Evolutionary conservation across 2,329 filamentous ascomycete genomes (phyloP), one percentile per base, ranked within the genome.

Genomic region (Calonectria ilicicola): DNA sequence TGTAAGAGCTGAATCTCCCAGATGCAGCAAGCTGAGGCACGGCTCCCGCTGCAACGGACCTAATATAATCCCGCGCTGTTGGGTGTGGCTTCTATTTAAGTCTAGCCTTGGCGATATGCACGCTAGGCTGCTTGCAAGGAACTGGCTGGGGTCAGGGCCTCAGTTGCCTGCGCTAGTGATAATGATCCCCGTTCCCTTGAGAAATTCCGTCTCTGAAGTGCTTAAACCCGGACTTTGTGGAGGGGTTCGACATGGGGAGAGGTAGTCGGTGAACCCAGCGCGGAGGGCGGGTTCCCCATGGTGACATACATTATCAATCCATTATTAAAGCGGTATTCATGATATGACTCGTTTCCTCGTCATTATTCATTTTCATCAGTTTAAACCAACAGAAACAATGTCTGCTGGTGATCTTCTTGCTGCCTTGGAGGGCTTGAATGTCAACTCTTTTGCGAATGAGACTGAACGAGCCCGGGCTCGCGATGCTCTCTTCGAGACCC

Each of bases 401-500:
- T 76, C 78, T 23, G 76, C 76, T 47, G 80, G 82, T 29, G 56
- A 73, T 1, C 69, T 83, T 23, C 67, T 82, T 9, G 40, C 72
- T 2, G 73, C 65, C 29, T 78, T 84, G 44, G 49, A 80, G 29
- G 78, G 74, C 17, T 60, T 84, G 51, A 68, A 76, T 29, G 75
- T 72, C 38, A 68, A 62, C 17, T 80, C 80, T 15, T 84, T 85
- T 71, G 42, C 77, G n/a, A 80, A 72, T 44, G 82, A 84, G 38
- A 75, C 78, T 1, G 83, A 85, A 67, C 78, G 84, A 12, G 72
- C 80, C 35, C 80, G 79, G 21, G 80, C 78, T 0, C 76, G 81
- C 10, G 80, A 84, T 72, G 83, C 81, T 1, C 76, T 84, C 14
- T 75, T 80, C 38, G 67, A 79, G n/a, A 76, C 82, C 1, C 74